Conservation (phyloP, 352 stramenopile genomes). For the Globisporangium radiosum region DNA sequence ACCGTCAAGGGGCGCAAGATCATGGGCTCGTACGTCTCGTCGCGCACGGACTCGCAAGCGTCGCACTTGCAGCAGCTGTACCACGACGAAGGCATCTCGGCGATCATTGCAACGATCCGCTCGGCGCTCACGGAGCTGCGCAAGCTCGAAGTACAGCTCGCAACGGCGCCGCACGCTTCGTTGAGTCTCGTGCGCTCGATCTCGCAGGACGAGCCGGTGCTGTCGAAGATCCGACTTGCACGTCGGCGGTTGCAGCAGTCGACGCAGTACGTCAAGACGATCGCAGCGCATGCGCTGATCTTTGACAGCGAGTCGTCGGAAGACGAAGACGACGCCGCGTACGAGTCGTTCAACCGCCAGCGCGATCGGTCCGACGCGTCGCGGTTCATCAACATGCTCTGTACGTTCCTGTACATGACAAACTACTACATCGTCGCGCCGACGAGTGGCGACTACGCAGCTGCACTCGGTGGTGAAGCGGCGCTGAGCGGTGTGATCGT, state of each 20-base stretch:
- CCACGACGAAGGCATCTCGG: conserved; percentile 84
- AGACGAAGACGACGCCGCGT: conserved; percentile 70
- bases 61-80: conserved; percentile 83
- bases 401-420: conserved; percentile 96
- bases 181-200: conserved; percentile 38
- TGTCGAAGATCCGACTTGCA: conserved; percentile 63
- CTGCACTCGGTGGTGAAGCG: conserved; percentile 80
- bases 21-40: conserved; percentile 80
- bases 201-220: conserved; percentile 69
- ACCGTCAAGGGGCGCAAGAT: conserved; percentile 80
- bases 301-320: conserved; percentile 79
- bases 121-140: conserved; percentile 56
- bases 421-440: conserved; percentile 98
- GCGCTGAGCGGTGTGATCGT: conserved; percentile 93
- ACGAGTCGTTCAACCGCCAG: conserved; percentile 49
- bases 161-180: neutral
- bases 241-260: conserved; percentile 67
- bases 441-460: conserved; percentile 90
- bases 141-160: conserved; percentile 36
- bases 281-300: conserved; percentile 76
- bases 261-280: conserved; percentile 79
- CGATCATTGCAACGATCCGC: conserved; percentile 80
- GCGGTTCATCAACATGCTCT: conserved; percentile 91
- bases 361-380: conserved; percentile 51
- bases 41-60: conserved; percentile 72